Conservation (phyloP, 306 rosid genomes). For the Ochetophila trinervis region DNA sequence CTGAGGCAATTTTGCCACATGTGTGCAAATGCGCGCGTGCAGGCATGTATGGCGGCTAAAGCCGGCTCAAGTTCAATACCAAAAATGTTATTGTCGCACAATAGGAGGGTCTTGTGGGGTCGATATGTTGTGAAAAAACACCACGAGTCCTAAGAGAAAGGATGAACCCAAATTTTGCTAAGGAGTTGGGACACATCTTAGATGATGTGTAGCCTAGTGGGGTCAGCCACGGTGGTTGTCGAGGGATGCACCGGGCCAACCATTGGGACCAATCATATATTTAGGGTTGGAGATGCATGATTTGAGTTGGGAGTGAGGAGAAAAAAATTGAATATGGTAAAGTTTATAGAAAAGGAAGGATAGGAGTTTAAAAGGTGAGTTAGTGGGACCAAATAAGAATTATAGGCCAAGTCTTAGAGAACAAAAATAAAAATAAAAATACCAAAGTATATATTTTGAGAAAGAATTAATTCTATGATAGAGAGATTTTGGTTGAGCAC, state of each 20-base stretch:
- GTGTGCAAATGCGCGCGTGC: constrained; percentile 58
- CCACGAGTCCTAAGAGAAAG: constrained; percentile 25
- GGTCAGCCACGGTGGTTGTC: constrained; percentile 67
- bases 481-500: constrained; percentile 28
- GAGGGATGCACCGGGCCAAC: constrained; percentile 48
- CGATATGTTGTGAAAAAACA: constrained; percentile 48
- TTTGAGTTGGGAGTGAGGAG: constrained; percentile 28
- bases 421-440: constrained; percentile 1
- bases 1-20: constrained; percentile 21
- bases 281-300: constrained; percentile 31
- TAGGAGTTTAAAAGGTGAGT: constrained; percentile 14
- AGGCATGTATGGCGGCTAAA: constrained; percentile 68
- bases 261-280: constrained; percentile 61
- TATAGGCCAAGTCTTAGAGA: constrained; percentile 6
- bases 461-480: constrained; percentile 10
- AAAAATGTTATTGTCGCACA: constrained; percentile 44
- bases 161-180: constrained; percentile 54
- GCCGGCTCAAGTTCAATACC: constrained; percentile 25
- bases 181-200: constrained; percentile 60
- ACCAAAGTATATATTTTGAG: not conserved
- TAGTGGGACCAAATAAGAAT: constrained; percentile 25
- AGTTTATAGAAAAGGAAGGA: not conserved
- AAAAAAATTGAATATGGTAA: not conserved
- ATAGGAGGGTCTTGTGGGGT: constrained; percentile 53
- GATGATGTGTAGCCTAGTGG: constrained; percentile 54